phyloP scores from a whole-genome alignment of 1,139 yeast species.

The Geotrichum bryndzae region DNA sequence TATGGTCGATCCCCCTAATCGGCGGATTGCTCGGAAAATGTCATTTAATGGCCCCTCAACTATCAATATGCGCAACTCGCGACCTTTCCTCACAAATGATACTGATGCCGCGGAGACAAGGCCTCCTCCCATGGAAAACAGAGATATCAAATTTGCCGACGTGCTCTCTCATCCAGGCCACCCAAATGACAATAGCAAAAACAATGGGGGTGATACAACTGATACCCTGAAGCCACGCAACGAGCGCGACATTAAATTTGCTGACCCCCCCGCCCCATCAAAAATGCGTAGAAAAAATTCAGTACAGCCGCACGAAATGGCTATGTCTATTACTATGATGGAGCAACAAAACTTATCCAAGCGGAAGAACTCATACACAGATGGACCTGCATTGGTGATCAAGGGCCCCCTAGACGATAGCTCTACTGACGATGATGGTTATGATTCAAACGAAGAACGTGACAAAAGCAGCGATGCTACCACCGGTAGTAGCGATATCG shows the following conservation, averaged over 20 bases:
- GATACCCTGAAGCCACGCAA: background rate
- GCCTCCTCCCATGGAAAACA: background rate
- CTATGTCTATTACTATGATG: slow-evolving; percentile 59
- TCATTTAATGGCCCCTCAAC: background rate
- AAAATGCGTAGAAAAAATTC: slow-evolving; percentile 36
- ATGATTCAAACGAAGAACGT: slow-evolving; percentile 31
- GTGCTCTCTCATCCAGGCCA: background rate
- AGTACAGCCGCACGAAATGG: slow-evolving; percentile 77
- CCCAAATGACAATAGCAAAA: background rate
- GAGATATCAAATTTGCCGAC: background rate
- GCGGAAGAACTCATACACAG: slow-evolving; percentile 34
- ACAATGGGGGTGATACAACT: background rate
- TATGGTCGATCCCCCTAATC: slow-evolving; percentile 5
- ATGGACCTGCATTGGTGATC: slow-evolving; percentile 78
- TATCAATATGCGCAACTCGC: background rate
- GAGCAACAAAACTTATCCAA: slow-evolving; percentile 24
- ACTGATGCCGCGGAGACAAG: background rate
- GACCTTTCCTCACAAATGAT: background rate
- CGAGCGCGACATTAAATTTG: slow-evolving; percentile 42
- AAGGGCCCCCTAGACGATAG: slow-evolving; percentile 61
- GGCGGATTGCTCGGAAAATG: slow-evolving; percentile 9
- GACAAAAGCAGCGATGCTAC: slow-evolving; percentile 20
- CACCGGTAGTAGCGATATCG: background rate
- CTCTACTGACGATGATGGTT: slow-evolving; percentile 27
- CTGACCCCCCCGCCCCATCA: slow-evolving; percentile 43